These are phyloP conservation scores for Acacia acuminata DNA, from an alignment of 306 rosid genomes.

Conservation along the genomic window DNA sequence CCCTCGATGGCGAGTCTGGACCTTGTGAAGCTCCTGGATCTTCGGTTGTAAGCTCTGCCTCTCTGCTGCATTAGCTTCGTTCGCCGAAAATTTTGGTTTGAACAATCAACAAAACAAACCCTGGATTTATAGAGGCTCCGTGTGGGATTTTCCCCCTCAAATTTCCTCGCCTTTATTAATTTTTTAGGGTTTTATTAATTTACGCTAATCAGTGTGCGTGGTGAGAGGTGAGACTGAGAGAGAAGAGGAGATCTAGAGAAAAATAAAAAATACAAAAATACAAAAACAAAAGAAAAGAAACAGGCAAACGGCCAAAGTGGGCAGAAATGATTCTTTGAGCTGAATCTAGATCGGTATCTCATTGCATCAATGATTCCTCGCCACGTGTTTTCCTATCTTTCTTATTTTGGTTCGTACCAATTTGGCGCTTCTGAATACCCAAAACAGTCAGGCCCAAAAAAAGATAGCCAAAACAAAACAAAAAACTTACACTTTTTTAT, in stretches of 20 bases:
- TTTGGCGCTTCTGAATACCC: too few relatives aligned
- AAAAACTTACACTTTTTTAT: too few relatives aligned
- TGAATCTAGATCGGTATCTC: conserved; percentile 19
- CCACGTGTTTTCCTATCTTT: conserved; percentile 18
- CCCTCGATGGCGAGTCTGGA: conserved; percentile 84
- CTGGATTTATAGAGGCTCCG: conserved; percentile 7
- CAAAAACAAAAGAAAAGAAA: not conserved
- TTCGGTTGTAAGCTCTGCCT: conserved; percentile 64
- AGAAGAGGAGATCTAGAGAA: not conserved
- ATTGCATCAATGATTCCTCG: not conserved
- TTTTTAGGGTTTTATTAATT: not conserved
- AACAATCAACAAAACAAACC: not conserved
- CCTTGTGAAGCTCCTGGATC: conserved; percentile 91
- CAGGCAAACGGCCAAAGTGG: not conserved
- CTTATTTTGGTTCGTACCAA: not conserved
- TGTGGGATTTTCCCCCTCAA: not conserved
- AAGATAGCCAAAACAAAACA: too few relatives aligned
- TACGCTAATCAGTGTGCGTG: not conserved
- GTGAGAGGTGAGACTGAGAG: not conserved
- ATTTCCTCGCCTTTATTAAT: not conserved
- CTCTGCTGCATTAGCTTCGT: conserved; percentile 64
- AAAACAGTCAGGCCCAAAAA: too few relatives aligned
- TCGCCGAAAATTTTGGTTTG: not conserved
- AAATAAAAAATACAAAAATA: too few relatives aligned
- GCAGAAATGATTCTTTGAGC: not conserved